Percentiles rank a stretch among this genome's conserved stretches.
These are phyloP conservation scores for Colletotrichum orbiculare DNA, from an alignment of 2,329 filamentous ascomycete species.

Conservation along the genomic window DNA sequence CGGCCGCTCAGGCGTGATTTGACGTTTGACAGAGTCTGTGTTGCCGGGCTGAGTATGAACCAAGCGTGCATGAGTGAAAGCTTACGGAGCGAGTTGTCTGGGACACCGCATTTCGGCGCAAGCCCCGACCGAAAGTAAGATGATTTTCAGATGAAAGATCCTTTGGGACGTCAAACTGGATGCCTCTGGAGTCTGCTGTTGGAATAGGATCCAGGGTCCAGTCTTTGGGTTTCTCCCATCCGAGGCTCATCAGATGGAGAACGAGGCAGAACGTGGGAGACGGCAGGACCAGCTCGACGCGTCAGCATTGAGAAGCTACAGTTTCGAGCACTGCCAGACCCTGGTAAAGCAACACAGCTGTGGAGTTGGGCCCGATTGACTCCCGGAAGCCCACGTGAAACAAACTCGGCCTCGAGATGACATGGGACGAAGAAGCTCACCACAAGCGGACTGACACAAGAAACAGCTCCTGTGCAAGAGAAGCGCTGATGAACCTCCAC, in stretches of 20 bases:
- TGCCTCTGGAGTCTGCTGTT: not conserved
- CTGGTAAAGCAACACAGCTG: not conserved
- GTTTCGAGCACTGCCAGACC: not conserved
- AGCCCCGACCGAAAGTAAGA: not conserved
- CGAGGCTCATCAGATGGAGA: slow-evolving; percentile 18
- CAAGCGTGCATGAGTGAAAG: not conserved
- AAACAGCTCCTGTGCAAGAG: not conserved
- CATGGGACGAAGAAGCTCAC: slow-evolving; percentile 25
- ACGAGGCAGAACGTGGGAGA: not conserved
- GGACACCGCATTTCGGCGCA: too few relatives aligned
- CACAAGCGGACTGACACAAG: slow-evolving; percentile 8
- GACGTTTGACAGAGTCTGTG: not conserved
- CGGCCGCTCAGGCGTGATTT: not conserved
- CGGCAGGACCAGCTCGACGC: not conserved
- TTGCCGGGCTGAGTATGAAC: not conserved
- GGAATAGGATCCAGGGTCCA: slow-evolving; percentile 4
- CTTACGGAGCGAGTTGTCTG: too few relatives aligned
- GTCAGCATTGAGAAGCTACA: slow-evolving; percentile 3
- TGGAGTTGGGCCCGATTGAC: not conserved
- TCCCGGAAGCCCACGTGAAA: slow-evolving; percentile 14
- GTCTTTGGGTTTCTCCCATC: not conserved
- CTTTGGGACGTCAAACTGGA: not conserved
- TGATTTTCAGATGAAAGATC: not conserved
- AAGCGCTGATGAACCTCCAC: not conserved
- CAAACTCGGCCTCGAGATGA: slow-evolving; percentile 8